phyloP scores from a whole-genome alignment of 805 yeast species.

The Ogataea sp. region DNA sequence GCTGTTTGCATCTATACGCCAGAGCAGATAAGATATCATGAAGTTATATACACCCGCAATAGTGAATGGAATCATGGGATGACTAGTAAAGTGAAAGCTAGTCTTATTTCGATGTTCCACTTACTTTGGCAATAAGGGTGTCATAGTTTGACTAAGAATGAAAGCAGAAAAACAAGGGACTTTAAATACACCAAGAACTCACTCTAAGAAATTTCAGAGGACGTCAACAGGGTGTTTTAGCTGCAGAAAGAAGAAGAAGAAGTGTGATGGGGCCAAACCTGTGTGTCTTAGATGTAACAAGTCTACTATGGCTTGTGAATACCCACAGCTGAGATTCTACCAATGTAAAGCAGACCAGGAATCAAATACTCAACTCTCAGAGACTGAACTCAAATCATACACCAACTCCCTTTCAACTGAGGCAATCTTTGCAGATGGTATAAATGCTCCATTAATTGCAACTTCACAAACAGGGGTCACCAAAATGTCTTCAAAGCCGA shows the following conservation, averaged over 20 bases:
- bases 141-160: not conserved
- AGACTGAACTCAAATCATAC: too few species aligned
- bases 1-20: too few species aligned
- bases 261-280: constrained; percentile 8
- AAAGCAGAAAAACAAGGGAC: too few species aligned
- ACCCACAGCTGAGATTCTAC: constrained; percentile 5
- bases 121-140: too few species aligned
- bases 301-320: constrained; percentile 2
- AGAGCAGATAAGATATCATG: too few species aligned
- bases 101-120: too few species aligned
- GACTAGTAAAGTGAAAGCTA: too few species aligned
- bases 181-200: constrained; percentile 3
- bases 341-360: constrained; percentile 1
- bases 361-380: not conserved
- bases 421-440: not conserved
- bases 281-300: constrained; percentile 5
- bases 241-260: constrained; percentile 6
- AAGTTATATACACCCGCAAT: too few species aligned
- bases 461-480: not conserved
- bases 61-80: too few species aligned
- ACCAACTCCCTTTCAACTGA: too few species aligned
- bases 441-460: not conserved
- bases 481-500: not conserved
- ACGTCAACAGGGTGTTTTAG: constrained; percentile 6
- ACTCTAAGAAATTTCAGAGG: constrained; percentile 5